Evolutionary conservation across 345 rosid genomes (phyloP), one percentile per base, ranked within the genome.

Genomic region (Populus euphratica): DNA sequence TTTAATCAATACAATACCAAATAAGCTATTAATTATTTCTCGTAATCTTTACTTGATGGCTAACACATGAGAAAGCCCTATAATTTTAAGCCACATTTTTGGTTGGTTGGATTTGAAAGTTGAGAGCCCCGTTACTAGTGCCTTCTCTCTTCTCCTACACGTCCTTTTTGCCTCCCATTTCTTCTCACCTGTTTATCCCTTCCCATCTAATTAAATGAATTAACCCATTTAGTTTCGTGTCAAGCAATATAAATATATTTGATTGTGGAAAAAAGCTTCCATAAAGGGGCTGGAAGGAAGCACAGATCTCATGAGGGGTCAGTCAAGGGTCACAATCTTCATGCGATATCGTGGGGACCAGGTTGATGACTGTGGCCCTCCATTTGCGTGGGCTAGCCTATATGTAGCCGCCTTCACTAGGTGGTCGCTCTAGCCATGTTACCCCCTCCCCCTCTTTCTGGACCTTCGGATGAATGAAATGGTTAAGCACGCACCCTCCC

Each of bases 41-140:
- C 68, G 82, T 85, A 86, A 90, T 86, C 87, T 69, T 84, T 79
- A 72, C 83, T 88, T 86, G 86, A 83, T 88, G 85, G 80, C 83
- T 84, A 83, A 85, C 82, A 54, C 79, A 74, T 33, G 69, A 74
- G 73, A 70, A 73, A 84, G 91, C 85, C 25, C 54, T 87, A 82
- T 77, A 83, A 85, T 81, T 79, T 78, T 81, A 86, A 85, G 88
- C 82, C 80, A 83, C 86, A 81, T 82, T 83, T 61, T 43, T 63
- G 3, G 21, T 50, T 73, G 27, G n/a, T 66, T 69, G 29, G 61
- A 7, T 77, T 77, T 65, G 72, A 72, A 52, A 77, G 74, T 76
- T 50, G 84, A 79, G 52, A 83, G 69, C 78, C 75, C 68, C 71
- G 59, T 29, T 67, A 31, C 33, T 13, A 21, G 43, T 14, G 12